phyloP scores from a whole-genome alignment of 2,329 filamentous ascomycete genomes.

The Bipolaris gigantea region DNA sequence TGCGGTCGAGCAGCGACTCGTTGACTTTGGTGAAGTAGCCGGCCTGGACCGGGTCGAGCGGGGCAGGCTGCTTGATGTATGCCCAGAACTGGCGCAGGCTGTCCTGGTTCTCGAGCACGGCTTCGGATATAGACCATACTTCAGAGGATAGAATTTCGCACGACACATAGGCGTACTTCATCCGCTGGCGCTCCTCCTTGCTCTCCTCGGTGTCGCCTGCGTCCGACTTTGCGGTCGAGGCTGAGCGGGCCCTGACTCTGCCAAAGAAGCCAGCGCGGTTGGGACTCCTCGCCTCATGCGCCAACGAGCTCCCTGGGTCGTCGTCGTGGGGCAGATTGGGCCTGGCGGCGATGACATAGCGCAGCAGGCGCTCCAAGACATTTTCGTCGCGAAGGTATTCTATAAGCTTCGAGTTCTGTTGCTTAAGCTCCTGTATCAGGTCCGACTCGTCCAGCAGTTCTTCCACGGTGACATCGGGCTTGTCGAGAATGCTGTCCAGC shows the following conservation, averaged over 20 bases:
- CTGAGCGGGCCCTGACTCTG: slow-evolving; percentile 49
- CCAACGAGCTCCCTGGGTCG: slow-evolving; percentile 49
- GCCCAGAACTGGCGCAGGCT: slow-evolving; percentile 86
- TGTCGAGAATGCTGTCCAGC: slow-evolving; percentile 95
- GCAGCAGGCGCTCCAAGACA: slow-evolving; percentile 80
- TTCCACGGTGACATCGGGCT: slow-evolving; percentile 90
- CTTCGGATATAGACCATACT: slow-evolving; percentile 95
- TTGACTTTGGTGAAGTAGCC: slow-evolving; percentile 99
- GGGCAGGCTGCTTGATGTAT: slow-evolving; percentile 80
- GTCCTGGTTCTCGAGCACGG: slow-evolving; percentile 80
- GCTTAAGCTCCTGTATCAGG: slow-evolving; percentile 95
- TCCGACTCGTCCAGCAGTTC: slow-evolving; percentile 96
- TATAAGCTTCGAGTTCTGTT: slow-evolving; percentile 96
- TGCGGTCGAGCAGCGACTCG: slow-evolving; percentile 95
- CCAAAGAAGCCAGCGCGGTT: slow-evolving; percentile 51
- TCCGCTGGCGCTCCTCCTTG: slow-evolving; percentile 84
- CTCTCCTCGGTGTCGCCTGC: slow-evolving; percentile 58
- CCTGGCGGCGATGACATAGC: slow-evolving; percentile 86
- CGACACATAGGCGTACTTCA: slow-evolving; percentile 90
- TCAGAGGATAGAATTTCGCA: slow-evolving; percentile 94
- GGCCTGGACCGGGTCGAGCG: slow-evolving; percentile 88
- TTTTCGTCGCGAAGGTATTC: slow-evolving; percentile 90
- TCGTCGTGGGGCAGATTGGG: slow-evolving; percentile 46
- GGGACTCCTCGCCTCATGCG: slow-evolving; percentile 42
- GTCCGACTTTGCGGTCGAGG: slow-evolving; percentile 48